Evolutionary conservation across 495 filamentous ascomycete species (phyloP).

Genomic region (Aspergillus mulundensis): DNA sequence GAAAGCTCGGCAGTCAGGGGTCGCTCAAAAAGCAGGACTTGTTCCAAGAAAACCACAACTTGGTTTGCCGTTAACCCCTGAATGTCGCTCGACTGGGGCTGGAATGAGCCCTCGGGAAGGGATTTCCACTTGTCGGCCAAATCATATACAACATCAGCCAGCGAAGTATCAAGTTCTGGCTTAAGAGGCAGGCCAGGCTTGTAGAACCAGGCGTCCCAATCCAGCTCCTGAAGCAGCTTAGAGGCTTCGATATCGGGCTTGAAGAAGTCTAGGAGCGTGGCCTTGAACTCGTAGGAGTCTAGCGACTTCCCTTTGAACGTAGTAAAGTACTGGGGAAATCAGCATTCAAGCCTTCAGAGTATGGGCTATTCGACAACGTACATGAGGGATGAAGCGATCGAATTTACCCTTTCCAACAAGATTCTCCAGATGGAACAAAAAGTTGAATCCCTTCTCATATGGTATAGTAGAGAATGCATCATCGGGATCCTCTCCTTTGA

Average conservation of each 20-base stretch:
- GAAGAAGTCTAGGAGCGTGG: conserved; percentile 83
- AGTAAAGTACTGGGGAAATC: conserved; percentile 65
- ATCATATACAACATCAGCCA: conserved; percentile 79
- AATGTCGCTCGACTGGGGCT: conserved; percentile 65
- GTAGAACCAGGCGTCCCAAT: conserved; percentile 90
- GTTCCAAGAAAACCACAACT: conserved; percentile 82
- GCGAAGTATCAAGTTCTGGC: conserved; percentile 81
- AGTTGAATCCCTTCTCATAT: conserved; percentile 68
- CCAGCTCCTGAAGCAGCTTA: conserved; percentile 62
- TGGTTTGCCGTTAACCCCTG: conserved; percentile 75
- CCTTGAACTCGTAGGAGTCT: conserved; percentile 89
- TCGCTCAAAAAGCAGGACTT: conserved; percentile 57
- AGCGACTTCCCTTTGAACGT: conserved; percentile 75
- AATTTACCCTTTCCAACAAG: conserved; percentile 82
- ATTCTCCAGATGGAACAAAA: conserved; percentile 79
- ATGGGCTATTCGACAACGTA: conserved; percentile 23
- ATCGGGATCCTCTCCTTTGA: conserved; percentile 89
- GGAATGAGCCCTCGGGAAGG: conserved; percentile 48
- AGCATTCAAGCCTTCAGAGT: not conserved
- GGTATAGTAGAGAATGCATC: conserved; percentile 90
- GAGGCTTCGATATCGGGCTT: conserved; percentile 58
- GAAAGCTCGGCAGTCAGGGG: conserved; percentile 60
- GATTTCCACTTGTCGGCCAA: conserved; percentile 76
- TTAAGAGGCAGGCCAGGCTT: conserved; percentile 81
- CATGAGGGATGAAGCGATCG: conserved; percentile 88